Conservation (phyloP, 139 green algal species). For the Diplosphaera chodatii region DNA sequence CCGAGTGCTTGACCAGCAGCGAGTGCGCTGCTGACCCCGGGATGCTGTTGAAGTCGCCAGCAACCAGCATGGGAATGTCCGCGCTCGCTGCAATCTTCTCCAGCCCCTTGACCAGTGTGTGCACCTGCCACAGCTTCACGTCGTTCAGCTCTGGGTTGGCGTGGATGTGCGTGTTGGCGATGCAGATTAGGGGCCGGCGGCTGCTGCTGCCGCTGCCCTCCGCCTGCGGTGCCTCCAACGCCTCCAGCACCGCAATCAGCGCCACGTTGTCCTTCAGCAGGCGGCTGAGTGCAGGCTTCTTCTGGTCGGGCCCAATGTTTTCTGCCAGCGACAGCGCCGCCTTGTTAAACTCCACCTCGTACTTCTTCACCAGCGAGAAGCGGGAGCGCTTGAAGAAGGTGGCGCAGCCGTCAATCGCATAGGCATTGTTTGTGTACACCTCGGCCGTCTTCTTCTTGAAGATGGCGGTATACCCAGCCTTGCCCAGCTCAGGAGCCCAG, state of each 20-base stretch:
- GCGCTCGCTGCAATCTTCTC: constrained; percentile 96
- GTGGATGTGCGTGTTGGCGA: constrained; percentile 99
- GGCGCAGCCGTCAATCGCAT: constrained; percentile 94
- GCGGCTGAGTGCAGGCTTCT: constrained; percentile 86
- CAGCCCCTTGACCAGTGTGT: constrained; percentile 98
- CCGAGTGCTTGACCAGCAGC: constrained; percentile 72
- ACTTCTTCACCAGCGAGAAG: constrained; percentile 98
- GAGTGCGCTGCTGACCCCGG: constrained; percentile 84
- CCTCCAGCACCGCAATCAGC: constrained; percentile 94
- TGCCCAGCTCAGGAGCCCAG: constrained; percentile 65
- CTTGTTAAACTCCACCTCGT: constrained; percentile 99
- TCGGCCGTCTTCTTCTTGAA: constrained; percentile 99
- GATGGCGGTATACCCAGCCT: constrained; percentile 88
- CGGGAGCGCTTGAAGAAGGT: constrained; percentile 90
- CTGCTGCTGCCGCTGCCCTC: constrained; percentile 9
- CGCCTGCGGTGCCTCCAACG: constrained; percentile 57
- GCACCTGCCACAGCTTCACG: constrained; percentile 99
- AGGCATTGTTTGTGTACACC: constrained; percentile 58
- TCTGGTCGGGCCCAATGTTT: constrained; percentile 76
- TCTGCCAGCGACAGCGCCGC: constrained; percentile 87
- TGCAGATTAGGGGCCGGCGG: constrained; percentile 86
- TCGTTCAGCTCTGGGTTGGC: constrained; percentile 95
- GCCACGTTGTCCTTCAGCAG: constrained; percentile 98
- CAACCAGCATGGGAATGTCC: constrained; percentile 92
- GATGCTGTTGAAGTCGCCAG: constrained; percentile 95